phyloP scores from a whole-genome alignment of 108 stramenopile species.

The Fragilariopsis cylindrus region DNA sequence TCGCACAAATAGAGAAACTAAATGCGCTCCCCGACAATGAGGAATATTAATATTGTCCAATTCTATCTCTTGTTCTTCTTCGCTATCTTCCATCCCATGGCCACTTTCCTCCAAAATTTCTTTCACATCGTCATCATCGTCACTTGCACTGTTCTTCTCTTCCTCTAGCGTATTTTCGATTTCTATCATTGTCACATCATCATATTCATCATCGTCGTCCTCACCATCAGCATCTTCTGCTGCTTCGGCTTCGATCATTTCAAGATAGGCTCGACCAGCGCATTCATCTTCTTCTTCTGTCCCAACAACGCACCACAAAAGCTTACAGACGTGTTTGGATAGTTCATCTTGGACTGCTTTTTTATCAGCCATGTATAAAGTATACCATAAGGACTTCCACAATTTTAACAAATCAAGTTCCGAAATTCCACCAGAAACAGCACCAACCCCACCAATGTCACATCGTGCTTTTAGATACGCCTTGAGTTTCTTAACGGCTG shows the following conservation, averaged over 20 bases:
- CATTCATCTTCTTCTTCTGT: constrained; percentile 88
- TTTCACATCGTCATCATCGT: constrained; percentile 26
- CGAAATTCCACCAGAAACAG: constrained; percentile 51
- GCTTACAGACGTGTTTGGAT: constrained; percentile 62
- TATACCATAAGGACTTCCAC: constrained; percentile 93
- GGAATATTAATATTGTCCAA: constrained; percentile 33
- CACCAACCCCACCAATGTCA: constrained; percentile 37
- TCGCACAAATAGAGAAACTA: constrained; percentile 74
- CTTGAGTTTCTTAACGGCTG: constrained; percentile 64
- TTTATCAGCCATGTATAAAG: constrained; percentile 91
- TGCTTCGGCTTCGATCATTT: constrained; percentile 49
- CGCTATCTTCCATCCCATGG: background rate
- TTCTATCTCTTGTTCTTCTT: constrained; percentile 34
- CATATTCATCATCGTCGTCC: constrained; percentile 25
- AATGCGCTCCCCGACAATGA: constrained; percentile 87
- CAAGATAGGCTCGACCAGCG: constrained; percentile 74
- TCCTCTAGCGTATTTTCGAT: constrained; percentile 33
- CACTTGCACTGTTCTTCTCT: constrained; percentile 15
- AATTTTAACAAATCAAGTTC: constrained; percentile 90
- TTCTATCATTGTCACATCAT: constrained; percentile 42
- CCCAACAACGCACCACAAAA: constrained; percentile 87
- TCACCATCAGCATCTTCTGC: constrained; percentile 37
- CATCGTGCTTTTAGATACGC: constrained; percentile 64
- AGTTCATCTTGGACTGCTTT: constrained; percentile 88
- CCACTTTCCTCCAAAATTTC: constrained; percentile 24